Conservation (phyloP, 202 grass and related monocot species). For the Carex arenaria region DNA sequence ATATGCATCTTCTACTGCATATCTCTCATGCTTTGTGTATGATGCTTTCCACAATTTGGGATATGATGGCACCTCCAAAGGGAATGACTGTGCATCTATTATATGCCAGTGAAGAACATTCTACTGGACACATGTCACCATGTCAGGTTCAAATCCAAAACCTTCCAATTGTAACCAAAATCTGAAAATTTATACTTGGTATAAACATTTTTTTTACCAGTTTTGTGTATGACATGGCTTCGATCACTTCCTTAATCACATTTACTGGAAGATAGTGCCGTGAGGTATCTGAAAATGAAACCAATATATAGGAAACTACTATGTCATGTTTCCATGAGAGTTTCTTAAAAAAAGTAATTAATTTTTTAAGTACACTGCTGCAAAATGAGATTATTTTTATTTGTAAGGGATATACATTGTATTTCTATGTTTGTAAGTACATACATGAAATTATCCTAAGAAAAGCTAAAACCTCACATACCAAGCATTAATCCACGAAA, state of each 20-base stretch:
- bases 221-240: slow-evolving; percentile 97
- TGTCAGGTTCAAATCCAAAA: slow-evolving; percentile 36
- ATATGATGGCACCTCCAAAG: slow-evolving; percentile 83
- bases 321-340: neutral
- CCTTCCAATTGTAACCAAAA: neutral
- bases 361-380: neutral
- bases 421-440: neutral
- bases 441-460: slow-evolving; percentile 10
- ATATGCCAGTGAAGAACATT: slow-evolving; percentile 99
- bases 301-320: neutral
- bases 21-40: slow-evolving; percentile 74
- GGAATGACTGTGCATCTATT: slow-evolving; percentile 90
- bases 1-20: slow-evolving; percentile 76
- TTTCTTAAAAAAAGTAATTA: neutral
- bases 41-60: slow-evolving; percentile 90
- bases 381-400: neutral
- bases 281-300: slow-evolving; percentile 65
- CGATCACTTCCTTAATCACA: slow-evolving; percentile 86
- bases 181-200: neutral
- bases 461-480: slow-evolving; percentile 28
- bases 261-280: slow-evolving; percentile 77
- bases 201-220: slow-evolving; percentile 64
- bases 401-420: neutral
- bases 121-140: slow-evolving; percentile 69
- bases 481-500: slow-evolving; percentile 84